Base-by-base conservation (phyloP, 2,329 filamentous ascomycete species). In the Cladosporium velox region DNA sequence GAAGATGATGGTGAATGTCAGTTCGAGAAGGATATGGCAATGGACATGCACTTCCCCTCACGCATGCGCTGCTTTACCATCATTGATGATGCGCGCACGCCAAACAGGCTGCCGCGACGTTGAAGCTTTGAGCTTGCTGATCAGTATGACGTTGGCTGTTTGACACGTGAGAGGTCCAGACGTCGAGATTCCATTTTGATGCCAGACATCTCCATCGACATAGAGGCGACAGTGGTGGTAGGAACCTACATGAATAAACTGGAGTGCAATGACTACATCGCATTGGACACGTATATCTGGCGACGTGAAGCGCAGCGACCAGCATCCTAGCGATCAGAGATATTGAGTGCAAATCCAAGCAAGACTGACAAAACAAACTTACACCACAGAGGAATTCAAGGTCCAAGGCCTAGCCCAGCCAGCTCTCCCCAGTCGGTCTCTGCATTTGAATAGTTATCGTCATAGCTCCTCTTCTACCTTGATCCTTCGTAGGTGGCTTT, bases 51-150 rank as follows among this genome's bases (percentile, higher is more conserved):
- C 49, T 54, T 54, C 28, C 51, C 51, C 51, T 54, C 51, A 54
- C 28, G 51, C 6, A 4, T 15, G 28, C 10, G 26, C 14, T 54
- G 18, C 51, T 12, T 54, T 32, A 30, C 51, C 49, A 54, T 54
- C 49, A 28, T 28, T 54, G 24, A 28, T 54, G 51, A 54, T 54
- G 51, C 51, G 51, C 51, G 38, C 18, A 44, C 38, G 38, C 38
- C 38, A 54, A 54, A 54, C 51, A 54, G 51, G 51, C 51, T 54
- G 49, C 51, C 26, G 51, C 51, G 51, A 44, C 38, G 38, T 44
- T 34, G 28, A 54, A 54, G 51, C 51, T 54, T 54, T 30, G 24
- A 54, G 51, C 51, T 54, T 54, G 51, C 28, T 54, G 51, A 32
- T 54, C 51, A 54, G 30, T 30, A 54, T 44, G 38, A 44, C 38